Conservation (phyloP, 1,139 yeast genomes). For the Pichiaceae sp. region DNA sequence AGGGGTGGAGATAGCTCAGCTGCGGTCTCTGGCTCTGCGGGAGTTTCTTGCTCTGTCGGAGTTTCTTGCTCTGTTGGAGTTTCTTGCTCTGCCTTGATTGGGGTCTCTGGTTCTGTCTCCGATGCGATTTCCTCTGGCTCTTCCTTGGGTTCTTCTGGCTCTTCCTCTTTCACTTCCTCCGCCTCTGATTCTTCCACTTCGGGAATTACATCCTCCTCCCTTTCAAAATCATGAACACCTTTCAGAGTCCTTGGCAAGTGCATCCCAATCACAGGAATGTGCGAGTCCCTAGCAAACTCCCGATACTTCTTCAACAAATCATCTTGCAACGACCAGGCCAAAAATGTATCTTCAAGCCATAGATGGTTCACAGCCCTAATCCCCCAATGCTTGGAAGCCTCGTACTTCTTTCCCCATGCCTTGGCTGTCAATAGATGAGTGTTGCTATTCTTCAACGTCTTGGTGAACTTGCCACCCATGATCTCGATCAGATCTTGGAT, state of each 20-base stretch:
- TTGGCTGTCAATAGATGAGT: slow-evolving; percentile 68
- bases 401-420: slow-evolving; percentile 64
- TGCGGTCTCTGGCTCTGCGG: neutral
- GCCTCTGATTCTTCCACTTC: neutral
- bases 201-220: neutral
- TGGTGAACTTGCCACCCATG: slow-evolving; percentile 73
- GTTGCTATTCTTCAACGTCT: slow-evolving; percentile 56
- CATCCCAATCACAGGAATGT: slow-evolving; percentile 32
- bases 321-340: slow-evolving; percentile 49
- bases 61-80: neutral
- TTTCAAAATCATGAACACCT: neutral
- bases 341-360: slow-evolving; percentile 71
- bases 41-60: neutral
- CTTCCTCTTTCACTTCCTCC: neutral
- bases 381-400: slow-evolving; percentile 48
- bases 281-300: slow-evolving; percentile 22
- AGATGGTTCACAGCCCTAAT: slow-evolving; percentile 62
- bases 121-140: neutral
- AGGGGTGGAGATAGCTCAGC: no score
- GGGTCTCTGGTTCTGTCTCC: neutral
- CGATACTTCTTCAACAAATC: slow-evolving; percentile 10
- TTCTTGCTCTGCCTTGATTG: neutral
- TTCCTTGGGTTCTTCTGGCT: neutral
- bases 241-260: no score
- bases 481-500: slow-evolving; percentile 55